Evolutionary conservation across 2,329 filamentous ascomycete genomes (phyloP).

Genomic region (Pseudovirgaria hyperparasitica): DNA sequence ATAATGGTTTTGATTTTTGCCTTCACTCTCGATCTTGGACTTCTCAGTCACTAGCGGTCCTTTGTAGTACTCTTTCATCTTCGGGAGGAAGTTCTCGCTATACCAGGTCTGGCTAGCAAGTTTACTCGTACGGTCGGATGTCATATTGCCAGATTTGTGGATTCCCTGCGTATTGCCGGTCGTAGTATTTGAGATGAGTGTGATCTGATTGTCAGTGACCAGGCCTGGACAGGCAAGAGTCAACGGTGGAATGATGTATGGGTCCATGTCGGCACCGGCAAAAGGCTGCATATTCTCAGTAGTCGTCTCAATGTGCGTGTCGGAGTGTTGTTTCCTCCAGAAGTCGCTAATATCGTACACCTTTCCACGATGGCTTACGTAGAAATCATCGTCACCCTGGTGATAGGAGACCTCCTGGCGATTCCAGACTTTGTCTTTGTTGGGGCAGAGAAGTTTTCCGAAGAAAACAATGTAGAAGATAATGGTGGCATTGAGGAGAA

Average conservation of each 20-base stretch:
- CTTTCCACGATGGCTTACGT: constrained; percentile 71
- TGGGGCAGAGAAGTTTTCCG: constrained; percentile 75
- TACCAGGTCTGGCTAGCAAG: constrained; percentile 67
- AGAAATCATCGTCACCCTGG: constrained; percentile 63
- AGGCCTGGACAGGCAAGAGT: constrained; percentile 61
- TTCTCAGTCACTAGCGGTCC: constrained; percentile 67
- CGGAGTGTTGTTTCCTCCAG: constrained; percentile 74
- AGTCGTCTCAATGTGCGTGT: constrained; percentile 48
- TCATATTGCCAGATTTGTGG: constrained; percentile 57
- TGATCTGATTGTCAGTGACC: constrained; percentile 44
- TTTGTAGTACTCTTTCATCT: constrained; percentile 76
- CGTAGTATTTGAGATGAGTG: constrained; percentile 54
- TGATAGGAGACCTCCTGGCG: constrained; percentile 56
- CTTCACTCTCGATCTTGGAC: constrained; percentile 48
- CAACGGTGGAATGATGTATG: constrained; percentile 76
- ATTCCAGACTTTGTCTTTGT: constrained; percentile 82
- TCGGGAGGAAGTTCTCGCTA: constrained; percentile 55
- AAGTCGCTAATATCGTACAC: constrained; percentile 92
- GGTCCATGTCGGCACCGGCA: constrained; percentile 64
- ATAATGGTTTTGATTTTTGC: constrained; percentile 51
- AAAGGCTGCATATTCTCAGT: constrained; percentile 60
- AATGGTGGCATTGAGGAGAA: constrained; percentile 66
- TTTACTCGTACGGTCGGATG: constrained; percentile 40
- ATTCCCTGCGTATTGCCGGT: constrained; percentile 40
- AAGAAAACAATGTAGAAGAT: constrained; percentile 90